A percentile compares a stretch with the other conserved stretches of the same genome.
phyloP scores from a whole-genome alignment of 2,329 filamentous ascomycete genomes.

The Phoma sp. region DNA sequence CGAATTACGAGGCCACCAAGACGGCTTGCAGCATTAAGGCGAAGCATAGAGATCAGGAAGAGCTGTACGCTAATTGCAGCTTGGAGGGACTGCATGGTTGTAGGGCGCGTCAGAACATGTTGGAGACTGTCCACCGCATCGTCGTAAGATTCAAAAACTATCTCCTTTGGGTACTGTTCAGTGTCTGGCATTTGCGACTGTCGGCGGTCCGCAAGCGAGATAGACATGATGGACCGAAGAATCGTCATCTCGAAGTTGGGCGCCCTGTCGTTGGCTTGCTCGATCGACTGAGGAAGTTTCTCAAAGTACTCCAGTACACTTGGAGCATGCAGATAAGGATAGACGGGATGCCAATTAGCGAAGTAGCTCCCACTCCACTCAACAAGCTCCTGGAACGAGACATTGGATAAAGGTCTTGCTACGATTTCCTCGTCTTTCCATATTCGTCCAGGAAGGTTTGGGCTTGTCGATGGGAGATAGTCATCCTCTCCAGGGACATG shows the following conservation, averaged over 20 bases:
- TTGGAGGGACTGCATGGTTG: constrained; percentile 54
- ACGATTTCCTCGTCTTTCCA: constrained; percentile 44
- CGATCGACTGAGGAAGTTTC: constrained; percentile 45
- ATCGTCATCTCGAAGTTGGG: constrained; percentile 50
- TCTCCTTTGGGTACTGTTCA: constrained; percentile 47
- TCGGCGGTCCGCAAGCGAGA: constrained; percentile 60
- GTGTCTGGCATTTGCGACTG: constrained; percentile 42
- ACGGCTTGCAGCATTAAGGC: constrained; percentile 63
- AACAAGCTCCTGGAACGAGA: constrained; percentile 58
- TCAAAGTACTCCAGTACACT: constrained; percentile 57
- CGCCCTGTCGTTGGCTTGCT: constrained; percentile 29
- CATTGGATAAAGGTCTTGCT: constrained; percentile 9
- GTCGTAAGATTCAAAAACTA: constrained; percentile 58
- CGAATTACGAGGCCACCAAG: constrained; percentile 62
- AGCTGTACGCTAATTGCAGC: constrained; percentile 61
- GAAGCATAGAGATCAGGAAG: constrained; percentile 62
- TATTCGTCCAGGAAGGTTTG: constrained; percentile 24
- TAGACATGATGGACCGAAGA: constrained; percentile 59
- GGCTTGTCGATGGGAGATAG: constrained; percentile 46
- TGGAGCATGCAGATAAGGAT: constrained; percentile 63
- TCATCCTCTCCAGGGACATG: constrained; percentile 66
- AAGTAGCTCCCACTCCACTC: constrained; percentile 62
- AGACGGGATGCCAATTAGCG: constrained; percentile 63
- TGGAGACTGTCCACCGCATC: constrained; percentile 59
- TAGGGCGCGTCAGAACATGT: constrained; percentile 54